These are phyloP conservation scores for Syzygium jambos DNA, from an alignment of 345 rosid species.

Conservation along the genomic window DNA sequence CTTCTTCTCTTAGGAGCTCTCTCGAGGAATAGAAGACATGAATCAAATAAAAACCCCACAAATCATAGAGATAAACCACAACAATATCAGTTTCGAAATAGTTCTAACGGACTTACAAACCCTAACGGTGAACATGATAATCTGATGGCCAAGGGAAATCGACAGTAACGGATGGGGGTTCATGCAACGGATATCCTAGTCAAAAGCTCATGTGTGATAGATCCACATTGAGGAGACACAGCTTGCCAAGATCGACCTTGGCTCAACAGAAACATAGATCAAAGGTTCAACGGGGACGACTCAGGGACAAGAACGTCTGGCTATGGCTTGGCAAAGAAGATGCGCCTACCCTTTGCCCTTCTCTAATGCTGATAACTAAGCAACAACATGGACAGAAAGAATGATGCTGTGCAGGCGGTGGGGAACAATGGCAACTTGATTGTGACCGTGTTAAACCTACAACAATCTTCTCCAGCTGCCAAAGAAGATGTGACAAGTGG, in stretches of 20 bases:
- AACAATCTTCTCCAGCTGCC: background rate
- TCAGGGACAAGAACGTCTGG: background rate
- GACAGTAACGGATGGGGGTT: background rate
- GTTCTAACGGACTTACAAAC: background rate
- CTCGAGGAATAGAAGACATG: background rate
- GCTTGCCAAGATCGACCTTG: background rate
- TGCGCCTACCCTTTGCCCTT: background rate
- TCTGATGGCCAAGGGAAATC: background rate
- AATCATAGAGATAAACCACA: background rate
- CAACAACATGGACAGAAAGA: background rate
- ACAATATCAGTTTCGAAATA: background rate
- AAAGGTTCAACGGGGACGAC: background rate
- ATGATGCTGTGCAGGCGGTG: background rate
- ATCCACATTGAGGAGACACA: background rate
- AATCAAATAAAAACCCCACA: background rate
- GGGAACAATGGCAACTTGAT: background rate
- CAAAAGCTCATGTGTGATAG: background rate
- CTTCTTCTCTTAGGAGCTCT: background rate
- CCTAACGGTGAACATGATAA: background rate
- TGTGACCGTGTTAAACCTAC: background rate
- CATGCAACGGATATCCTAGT: background rate
- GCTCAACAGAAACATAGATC: background rate
- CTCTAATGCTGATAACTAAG: background rate
- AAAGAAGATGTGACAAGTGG: background rate
- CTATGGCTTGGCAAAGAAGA: background rate